Conservation (phyloP, 805 yeast species). For the Yamadazyma olivae region DNA sequence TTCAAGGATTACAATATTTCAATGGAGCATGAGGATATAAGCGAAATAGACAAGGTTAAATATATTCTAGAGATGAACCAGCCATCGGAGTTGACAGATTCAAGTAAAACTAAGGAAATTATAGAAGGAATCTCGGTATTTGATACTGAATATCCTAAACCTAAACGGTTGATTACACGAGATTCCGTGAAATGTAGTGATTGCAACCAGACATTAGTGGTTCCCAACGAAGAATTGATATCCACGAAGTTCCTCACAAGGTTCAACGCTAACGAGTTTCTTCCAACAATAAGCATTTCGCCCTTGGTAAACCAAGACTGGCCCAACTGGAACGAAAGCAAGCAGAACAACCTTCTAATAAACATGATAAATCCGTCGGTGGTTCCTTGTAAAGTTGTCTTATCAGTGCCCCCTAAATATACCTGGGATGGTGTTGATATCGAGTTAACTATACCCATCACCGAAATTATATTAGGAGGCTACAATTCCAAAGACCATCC, state of each 20-base stretch:
- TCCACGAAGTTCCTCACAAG: constrained; percentile 23
- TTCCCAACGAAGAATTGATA: constrained; percentile 24
- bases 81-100: not conserved
- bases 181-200: constrained; percentile 22
- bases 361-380: constrained; percentile 31
- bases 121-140: constrained; percentile 1
- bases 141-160: constrained; percentile 16
- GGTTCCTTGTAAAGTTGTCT: constrained; percentile 15
- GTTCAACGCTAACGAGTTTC: constrained; percentile 28
- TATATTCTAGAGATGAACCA: not conserved
- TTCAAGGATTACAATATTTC: constrained; percentile 4
- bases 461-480: constrained; percentile 19
- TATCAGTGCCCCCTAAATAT: constrained; percentile 21
- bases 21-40: not conserved
- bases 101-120: not conserved
- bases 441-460: constrained; percentile 22
- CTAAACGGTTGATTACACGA: constrained; percentile 23
- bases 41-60: constrained; percentile 7
- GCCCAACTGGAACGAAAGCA: not conserved
- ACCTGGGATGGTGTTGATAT: constrained; percentile 4
- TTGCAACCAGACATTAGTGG: constrained; percentile 25
- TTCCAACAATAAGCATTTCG: constrained; percentile 27
- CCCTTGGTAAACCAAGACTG: constrained; percentile 8
- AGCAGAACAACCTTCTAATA: constrained; percentile 17
- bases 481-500: constrained; percentile 16